Conservation (phyloP, 1,284 basidiomycete species). For the Ganoderma lucidum region DNA sequence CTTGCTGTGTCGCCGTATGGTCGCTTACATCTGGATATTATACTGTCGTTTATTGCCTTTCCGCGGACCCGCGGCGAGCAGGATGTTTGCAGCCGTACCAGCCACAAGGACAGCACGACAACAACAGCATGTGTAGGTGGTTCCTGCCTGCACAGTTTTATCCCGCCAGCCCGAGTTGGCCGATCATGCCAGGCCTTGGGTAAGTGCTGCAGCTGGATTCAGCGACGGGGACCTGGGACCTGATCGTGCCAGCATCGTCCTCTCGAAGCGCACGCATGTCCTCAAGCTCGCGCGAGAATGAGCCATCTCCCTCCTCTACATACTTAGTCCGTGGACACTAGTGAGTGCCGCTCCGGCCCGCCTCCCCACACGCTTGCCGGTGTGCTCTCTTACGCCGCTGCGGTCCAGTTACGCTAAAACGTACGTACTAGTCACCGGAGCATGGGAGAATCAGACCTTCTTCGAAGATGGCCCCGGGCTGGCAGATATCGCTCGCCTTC, state of each 20-base stretch:
- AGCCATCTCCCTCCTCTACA: background rate
- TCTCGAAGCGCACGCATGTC: background rate
- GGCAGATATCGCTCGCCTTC: background rate
- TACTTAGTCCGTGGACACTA: no score
- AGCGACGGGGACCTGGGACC: no score
- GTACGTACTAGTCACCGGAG: background rate
- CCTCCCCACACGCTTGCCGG: background rate
- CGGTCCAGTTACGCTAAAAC: background rate
- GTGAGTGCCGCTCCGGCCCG: background rate
- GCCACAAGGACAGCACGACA: no score
- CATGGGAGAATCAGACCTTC: background rate
- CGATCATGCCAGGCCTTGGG: background rate
- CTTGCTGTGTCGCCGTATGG: slow-evolving; percentile 2
- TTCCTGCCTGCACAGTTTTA: no score
- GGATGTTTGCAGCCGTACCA: no score
- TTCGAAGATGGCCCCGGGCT: background rate
- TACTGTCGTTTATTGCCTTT: background rate
- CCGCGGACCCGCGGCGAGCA: background rate
- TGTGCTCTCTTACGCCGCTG: background rate
- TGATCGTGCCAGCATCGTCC: no score
- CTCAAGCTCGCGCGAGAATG: background rate
- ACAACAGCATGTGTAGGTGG: no score
- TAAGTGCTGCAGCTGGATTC: no score
- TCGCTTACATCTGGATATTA: background rate
- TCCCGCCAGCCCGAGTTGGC: background rate